Evolutionary conservation across 164 flowering plant species (phyloP).

Genomic region (Sedum album): DNA sequence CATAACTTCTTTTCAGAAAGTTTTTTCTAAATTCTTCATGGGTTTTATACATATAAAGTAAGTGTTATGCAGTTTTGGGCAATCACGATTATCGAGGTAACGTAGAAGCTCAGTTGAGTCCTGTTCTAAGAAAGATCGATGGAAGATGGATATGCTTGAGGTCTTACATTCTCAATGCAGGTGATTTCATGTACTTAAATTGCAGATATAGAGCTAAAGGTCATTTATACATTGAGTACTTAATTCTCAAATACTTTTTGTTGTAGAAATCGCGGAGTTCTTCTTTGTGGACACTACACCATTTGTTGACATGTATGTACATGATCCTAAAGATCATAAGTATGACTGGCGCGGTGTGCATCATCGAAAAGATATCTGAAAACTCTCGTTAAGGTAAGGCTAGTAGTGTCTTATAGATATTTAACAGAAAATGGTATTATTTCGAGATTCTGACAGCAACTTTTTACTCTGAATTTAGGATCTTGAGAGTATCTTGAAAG

Average conservation of each 20-base stretch:
- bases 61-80: slow-evolving; percentile 56
- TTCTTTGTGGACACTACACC: slow-evolving; percentile 56
- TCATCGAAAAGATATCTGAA: slow-evolving; percentile 32
- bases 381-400: slow-evolving; percentile 29
- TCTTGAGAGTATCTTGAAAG: slow-evolving; percentile 18
- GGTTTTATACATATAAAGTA: neutral
- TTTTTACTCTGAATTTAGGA: slow-evolving; percentile 23
- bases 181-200: slow-evolving; percentile 28
- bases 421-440: too few relatives aligned
- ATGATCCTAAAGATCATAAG: slow-evolving; percentile 20
- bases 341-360: slow-evolving; percentile 52
- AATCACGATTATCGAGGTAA: slow-evolving; percentile 96
- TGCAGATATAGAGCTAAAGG: neutral
- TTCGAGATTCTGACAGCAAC: neutral
- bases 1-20: neutral
- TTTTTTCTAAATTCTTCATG: neutral
- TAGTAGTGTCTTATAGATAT: too few relatives aligned
- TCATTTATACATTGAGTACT: neutral
- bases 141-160: slow-evolving; percentile 71
- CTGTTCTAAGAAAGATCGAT: slow-evolving; percentile 41
- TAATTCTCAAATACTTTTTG: neutral
- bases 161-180: slow-evolving; percentile 62
- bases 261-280: slow-evolving; percentile 37
- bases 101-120: slow-evolving; percentile 70
- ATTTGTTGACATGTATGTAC: slow-evolving; percentile 38